phyloP scores from a whole-genome alignment of 2,329 filamentous ascomycete genomes.

The Massarina eburnea region DNA sequence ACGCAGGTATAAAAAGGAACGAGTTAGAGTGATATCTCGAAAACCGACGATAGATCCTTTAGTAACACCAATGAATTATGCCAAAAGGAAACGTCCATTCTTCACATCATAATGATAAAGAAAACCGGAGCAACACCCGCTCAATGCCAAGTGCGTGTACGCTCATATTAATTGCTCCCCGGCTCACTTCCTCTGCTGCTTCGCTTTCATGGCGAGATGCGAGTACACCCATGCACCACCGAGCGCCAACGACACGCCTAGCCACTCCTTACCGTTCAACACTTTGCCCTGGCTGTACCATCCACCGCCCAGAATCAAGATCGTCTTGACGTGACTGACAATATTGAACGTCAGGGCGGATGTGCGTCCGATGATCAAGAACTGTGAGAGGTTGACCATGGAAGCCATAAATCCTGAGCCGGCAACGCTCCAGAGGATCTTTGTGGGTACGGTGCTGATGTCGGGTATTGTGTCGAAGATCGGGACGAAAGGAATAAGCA shows the following conservation, averaged over 20 bases:
- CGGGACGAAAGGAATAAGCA: slow-evolving; percentile 47
- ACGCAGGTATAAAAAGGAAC: too few relatives aligned
- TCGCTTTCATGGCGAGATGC: slow-evolving; percentile 43
- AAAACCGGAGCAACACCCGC: not conserved
- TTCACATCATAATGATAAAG: not conserved
- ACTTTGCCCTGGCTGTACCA: slow-evolving; percentile 50
- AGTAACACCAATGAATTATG: too few relatives aligned
- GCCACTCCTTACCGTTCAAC: slow-evolving; percentile 42
- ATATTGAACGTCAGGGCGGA: slow-evolving; percentile 46
- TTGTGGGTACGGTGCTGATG: slow-evolving; percentile 39
- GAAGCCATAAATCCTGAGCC: slow-evolving; percentile 48
- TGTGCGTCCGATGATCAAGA: slow-evolving; percentile 45
- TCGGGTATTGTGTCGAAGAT: slow-evolving; percentile 48
- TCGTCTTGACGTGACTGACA: slow-evolving; percentile 49
- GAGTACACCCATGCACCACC: slow-evolving; percentile 51
- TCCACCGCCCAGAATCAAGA: slow-evolving; percentile 49
- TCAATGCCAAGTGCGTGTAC: not conserved
- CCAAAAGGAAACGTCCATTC: not conserved
- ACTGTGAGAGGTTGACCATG: slow-evolving; percentile 46
- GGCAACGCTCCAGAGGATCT: slow-evolving; percentile 45
- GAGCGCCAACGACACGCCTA: slow-evolving; percentile 49
- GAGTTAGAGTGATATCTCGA: too few relatives aligned
- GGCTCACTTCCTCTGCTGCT: slow-evolving; percentile 23
- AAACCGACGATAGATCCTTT: too few relatives aligned
- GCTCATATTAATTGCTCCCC: not conserved